These are phyloP conservation scores for Strobilomyces echinocephalus DNA, from an alignment of 768 basidiomycete genomes.

Conservation along the genomic window DNA sequence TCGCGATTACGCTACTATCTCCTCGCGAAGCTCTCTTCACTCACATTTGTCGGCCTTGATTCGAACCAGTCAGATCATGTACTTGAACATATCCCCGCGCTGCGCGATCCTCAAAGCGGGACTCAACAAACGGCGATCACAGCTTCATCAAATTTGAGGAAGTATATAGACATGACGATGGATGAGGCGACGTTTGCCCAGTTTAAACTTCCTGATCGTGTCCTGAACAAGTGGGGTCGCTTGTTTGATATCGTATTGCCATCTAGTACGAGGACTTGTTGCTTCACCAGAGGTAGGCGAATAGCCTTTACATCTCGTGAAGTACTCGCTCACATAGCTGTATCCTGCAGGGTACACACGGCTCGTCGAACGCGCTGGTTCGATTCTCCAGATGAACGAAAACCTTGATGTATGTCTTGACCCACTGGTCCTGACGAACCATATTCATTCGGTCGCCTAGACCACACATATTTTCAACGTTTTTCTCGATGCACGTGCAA, in stretches of 20 bases:
- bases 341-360: constrained; percentile 70
- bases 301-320: background rate
- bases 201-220: constrained; percentile 51
- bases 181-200: constrained; percentile 17
- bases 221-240: constrained; percentile 70
- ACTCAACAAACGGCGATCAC: background rate
- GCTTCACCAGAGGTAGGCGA: constrained; percentile 68
- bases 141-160: background rate
- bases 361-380: constrained; percentile 73
- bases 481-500: constrained; percentile 46
- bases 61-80: constrained; percentile 23
- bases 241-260: constrained; percentile 77
- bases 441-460: constrained; percentile 33
- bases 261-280: constrained; percentile 59
- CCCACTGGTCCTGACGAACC: background rate
- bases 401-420: constrained; percentile 48
- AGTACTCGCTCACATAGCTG: background rate
- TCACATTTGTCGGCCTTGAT: constrained; percentile 32
- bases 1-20: constrained; percentile 79
- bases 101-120: constrained; percentile 19
- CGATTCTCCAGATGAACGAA: constrained; percentile 70
- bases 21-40: constrained; percentile 52
- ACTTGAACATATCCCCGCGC: constrained; percentile 31
- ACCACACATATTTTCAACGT: constrained; percentile 54
- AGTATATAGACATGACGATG: background rate